Conservation (phyloP, 805 yeast species). For the Kuraishia cidri region DNA sequence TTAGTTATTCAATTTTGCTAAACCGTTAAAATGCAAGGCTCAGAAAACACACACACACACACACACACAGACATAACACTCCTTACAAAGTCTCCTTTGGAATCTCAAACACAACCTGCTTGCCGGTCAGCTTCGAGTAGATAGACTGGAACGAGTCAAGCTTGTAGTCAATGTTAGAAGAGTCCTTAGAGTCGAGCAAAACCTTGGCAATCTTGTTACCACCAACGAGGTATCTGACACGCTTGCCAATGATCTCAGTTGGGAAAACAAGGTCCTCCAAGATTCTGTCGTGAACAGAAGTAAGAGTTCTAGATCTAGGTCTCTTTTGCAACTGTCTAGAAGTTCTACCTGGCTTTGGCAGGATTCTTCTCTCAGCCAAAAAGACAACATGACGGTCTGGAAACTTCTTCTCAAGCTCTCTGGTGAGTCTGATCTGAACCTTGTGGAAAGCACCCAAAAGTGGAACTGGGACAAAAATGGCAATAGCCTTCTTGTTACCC, state of each 20-base stretch:
- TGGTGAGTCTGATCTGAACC: constrained; percentile 94
- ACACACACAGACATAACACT: too few relatives aligned
- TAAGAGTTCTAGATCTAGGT: constrained; percentile 99
- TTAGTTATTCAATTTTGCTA: too few relatives aligned
- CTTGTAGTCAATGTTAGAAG: constrained; percentile 95
- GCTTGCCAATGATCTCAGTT: constrained; percentile 98
- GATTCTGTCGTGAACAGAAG: constrained; percentile 97
- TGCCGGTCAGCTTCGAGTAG: constrained; percentile 98
- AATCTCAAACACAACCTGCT: constrained; percentile 97
- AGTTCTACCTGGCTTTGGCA: constrained; percentile 97
- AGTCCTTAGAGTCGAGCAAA: constrained; percentile 95
- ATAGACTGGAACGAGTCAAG: constrained; percentile 98
- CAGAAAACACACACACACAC: too few relatives aligned
- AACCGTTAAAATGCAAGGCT: too few relatives aligned
- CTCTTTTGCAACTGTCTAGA: constrained; percentile 95
- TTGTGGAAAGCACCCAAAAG: constrained; percentile 87
- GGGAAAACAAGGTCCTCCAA: constrained; percentile 99
- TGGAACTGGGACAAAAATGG: constrained; percentile 97
- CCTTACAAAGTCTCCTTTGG: constrained; percentile 47
- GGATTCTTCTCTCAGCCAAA: constrained; percentile 99
- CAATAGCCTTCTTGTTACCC: constrained; percentile 98
- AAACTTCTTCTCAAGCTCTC: constrained; percentile 99
- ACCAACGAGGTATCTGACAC: constrained; percentile 98
- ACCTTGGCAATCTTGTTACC: constrained; percentile 98
- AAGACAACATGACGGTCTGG: constrained; percentile 99